phyloP scores from a whole-genome alignment of 2,329 filamentous ascomycete species.

The Colletotrichum sp. region DNA sequence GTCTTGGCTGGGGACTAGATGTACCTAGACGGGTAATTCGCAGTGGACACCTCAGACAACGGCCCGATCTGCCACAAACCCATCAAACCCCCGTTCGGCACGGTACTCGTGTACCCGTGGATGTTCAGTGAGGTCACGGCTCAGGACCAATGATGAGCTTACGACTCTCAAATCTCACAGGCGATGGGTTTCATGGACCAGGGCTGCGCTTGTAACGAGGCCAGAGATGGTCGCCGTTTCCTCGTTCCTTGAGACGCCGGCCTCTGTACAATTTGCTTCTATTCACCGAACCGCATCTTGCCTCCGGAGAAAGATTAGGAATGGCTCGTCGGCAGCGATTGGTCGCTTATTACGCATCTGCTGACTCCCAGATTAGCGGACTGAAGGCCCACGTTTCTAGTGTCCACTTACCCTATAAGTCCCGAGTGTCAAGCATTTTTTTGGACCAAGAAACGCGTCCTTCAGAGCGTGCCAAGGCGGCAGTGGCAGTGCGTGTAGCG shows the following conservation, averaged over 20 bases:
- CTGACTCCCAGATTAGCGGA: not conserved
- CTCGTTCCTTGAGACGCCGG: not conserved
- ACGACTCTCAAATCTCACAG: not conserved
- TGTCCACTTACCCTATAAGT: not conserved
- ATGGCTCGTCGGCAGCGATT: not conserved
- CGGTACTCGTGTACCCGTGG: not conserved
- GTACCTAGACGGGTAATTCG: not conserved
- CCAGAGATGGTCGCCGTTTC: not conserved
- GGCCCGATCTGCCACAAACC: not conserved
- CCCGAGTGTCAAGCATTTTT: not conserved
- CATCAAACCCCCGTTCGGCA: not conserved
- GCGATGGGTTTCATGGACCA: not conserved
- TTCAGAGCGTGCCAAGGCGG: not conserved
- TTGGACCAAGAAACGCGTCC: not conserved
- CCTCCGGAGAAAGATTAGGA: not conserved
- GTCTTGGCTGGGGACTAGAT: not conserved
- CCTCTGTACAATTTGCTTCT: not conserved
- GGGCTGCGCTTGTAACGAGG: not conserved
- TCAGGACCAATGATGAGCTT: not conserved
- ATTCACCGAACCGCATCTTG: not conserved
- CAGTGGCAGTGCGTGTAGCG: not conserved
- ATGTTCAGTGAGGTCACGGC: not conserved
- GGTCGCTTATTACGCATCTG: not conserved
- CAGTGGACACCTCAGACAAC: not conserved
- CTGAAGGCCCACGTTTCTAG: not conserved